phyloP scores from a whole-genome alignment of 768 basidiomycete species.

The Sarcomyxa edulis region DNA sequence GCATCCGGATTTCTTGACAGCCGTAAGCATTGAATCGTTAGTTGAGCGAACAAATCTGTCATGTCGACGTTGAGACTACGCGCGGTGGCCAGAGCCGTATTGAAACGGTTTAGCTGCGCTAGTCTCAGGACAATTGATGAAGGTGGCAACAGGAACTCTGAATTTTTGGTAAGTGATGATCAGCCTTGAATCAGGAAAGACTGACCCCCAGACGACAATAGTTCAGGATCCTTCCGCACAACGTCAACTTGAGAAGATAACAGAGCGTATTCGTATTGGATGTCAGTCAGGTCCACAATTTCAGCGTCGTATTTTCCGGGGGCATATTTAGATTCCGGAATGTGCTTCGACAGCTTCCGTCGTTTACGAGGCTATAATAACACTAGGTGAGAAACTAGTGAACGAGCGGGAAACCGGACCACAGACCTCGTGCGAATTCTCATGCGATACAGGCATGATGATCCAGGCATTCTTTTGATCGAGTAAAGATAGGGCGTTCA shows the following conservation, averaged over 20 bases:
- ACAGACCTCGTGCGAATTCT: conserved; percentile 44
- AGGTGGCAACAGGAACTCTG: conserved; percentile 52
- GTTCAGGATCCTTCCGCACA: conserved; percentile 56
- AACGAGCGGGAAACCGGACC: conserved; percentile 13
- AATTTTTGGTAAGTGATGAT: conserved; percentile 2
- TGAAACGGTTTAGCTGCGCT: conserved; percentile 74
- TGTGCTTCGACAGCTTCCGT: conserved; percentile 63
- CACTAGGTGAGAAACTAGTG: conserved; percentile 9
- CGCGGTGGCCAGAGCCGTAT: conserved; percentile 73
- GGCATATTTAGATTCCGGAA: conserved; percentile 72
- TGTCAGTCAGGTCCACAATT: conserved; percentile 73
- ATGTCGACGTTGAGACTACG: conserved; percentile 78
- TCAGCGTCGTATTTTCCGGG: conserved; percentile 65
- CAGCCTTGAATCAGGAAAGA: neutral
- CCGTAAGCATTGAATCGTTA: conserved; percentile 76
- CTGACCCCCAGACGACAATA: conserved; percentile 64
- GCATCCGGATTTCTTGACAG: conserved; percentile 60
- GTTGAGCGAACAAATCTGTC: conserved; percentile 74
- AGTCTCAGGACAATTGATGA: conserved; percentile 71
- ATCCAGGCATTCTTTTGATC: conserved; percentile 84
- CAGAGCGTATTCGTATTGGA: conserved; percentile 72
- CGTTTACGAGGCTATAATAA: conserved; percentile 57
- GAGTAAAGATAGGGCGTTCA: conserved; percentile 83
- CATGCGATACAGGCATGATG: conserved; percentile 51
- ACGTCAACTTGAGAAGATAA: conserved; percentile 77